Evolutionary conservation across 345 rosid genomes (phyloP).

Genomic region (Eucalyptus melliodora): DNA sequence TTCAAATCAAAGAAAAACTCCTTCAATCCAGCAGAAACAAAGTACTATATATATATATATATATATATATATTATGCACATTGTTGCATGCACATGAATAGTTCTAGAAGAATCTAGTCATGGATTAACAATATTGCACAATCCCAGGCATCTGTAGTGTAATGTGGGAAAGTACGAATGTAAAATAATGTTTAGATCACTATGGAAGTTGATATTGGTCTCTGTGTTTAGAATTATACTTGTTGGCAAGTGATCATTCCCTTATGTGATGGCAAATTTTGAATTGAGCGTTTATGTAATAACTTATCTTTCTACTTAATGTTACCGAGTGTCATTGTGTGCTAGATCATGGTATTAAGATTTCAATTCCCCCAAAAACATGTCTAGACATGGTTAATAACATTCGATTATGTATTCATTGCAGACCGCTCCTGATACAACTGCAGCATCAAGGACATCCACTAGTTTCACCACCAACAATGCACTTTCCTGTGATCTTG

Average conservation of each 20-base stretch:
- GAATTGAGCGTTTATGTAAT: background rate
- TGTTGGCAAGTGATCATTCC: background rate
- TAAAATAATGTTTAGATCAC: background rate
- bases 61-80: too few species aligned
- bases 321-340: background rate
- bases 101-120: too few species aligned
- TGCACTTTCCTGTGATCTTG: background rate
- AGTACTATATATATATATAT: too few species aligned
- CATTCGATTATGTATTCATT: background rate
- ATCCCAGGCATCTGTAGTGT: background rate
- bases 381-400: background rate
- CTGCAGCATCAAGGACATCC: background rate
- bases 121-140: background rate
- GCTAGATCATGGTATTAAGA: background rate
- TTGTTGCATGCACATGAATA: too few species aligned
- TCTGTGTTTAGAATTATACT: background rate
- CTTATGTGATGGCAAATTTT: background rate
- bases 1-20: too few species aligned
- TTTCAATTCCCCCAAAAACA: background rate
- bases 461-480: background rate
- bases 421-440: background rate
- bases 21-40: background rate
- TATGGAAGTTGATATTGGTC: background rate
- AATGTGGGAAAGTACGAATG: background rate
- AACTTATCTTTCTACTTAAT: background rate